Evolutionary conservation across 1,284 basidiomycete genomes (phyloP), one percentile per base, ranked within the genome.

Genomic region (Fomitiporia mediterranea): DNA sequence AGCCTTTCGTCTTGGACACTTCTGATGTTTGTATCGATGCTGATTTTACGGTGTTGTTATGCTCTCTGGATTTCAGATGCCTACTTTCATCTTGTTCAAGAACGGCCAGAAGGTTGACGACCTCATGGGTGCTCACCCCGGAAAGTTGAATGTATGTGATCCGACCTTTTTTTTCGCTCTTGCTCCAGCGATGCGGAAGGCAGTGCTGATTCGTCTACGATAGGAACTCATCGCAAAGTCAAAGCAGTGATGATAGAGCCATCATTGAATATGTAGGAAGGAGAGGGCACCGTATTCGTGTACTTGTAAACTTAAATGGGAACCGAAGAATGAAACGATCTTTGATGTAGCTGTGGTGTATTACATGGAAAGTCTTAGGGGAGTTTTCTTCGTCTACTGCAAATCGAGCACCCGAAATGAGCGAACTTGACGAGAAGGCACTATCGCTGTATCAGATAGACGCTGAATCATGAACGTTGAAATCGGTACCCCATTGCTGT

Each of bases 71-170:
- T 42, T 30, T 56, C 58, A 80, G 71, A 87, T 92, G 82, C 90
- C 90, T 15, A 90, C 89, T 2, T 92, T 91, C 74, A 72, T 82
- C 55, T 75, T 81, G 34, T 91, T 83, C 79, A 80, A 87, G 74
- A 75, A 81, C 61, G 88, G 88, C 44, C 63, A 81, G 64, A 80
- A 83, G 69, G 68, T 86, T 59, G 77, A 77, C 46, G 78, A 82
- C 30, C 66, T 85, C 55, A 77, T 83, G 50, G 89, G 89, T 59
- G 89, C 88, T 39, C 76, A 72, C 63, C 53, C 57, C 11, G 7
- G 39, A 3, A 28, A 4, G 11, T 40, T 59, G 19, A 27, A 30
- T 15, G 57, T 59, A 13, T 42, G 56, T 48, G 17, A 43, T 19
- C n/a, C n/a, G n/a, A n/a, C n/a, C n/a, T n/a, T n/a, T n/a, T n/a